Base-by-base conservation (phyloP, 345 rosid species). In the Isatis tinctoria region DNA sequence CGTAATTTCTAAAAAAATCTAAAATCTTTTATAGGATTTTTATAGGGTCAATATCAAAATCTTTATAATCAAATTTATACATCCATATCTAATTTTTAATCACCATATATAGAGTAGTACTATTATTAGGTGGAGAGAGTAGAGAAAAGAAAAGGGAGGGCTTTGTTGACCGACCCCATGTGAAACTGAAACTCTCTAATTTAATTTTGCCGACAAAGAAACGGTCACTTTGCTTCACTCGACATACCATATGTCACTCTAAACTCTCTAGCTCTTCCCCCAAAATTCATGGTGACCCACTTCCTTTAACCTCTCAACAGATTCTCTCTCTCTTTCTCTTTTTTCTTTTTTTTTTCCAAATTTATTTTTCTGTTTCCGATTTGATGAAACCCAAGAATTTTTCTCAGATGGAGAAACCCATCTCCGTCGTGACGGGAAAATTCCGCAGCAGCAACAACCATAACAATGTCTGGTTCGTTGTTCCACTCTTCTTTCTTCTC, bases 401-500 rank as follows among this genome's bases (percentile, higher is more conserved):
- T 37, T 64, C 66, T 64, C 58, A 60, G 43, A 88, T 82, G 87
- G 90, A 83, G 78, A 84, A 77, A 45, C 78, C 84, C 58, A 65
- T 75, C 44, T 54, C 70, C 64, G 24, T 62, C 79, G 18, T 62
- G 16, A 45, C 78, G 26, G 74, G 76, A 43, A 80, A 60, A 47
- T 56, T 62, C 70, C 80, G 85, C 28, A 80, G 22, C 43, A 53
- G 12, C 80, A 75, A 1, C 74, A 61, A 14, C 44, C 51, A 63
- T 74, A 68, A 53, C 43, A 82, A 88, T 56, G 85, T 83, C 70
- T 81, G 91, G 91, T 85, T 78, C 69, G 83, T 81, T n/a, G 70
- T 85, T 24, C 83, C 86, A 39, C 64, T 83, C 70, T 85, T 80
- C 49, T 76, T 72, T 12, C 14, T 78, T 49, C 78, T 83, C 70